phyloP scores from a whole-genome alignment of 352 stramenopile genomes.

The Elongisporangium undulatum region DNA sequence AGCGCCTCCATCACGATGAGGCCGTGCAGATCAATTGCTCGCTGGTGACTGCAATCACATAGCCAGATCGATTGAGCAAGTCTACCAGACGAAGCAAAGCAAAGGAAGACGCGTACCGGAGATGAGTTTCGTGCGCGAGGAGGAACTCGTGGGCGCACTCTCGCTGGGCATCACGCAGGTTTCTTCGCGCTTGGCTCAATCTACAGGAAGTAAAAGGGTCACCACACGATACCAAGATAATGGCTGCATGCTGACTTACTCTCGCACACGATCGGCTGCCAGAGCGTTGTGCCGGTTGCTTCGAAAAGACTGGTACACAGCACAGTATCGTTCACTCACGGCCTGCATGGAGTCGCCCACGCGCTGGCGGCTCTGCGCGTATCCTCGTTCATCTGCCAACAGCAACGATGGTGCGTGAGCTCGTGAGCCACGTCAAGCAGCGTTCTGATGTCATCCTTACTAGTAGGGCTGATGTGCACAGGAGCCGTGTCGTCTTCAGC shows the following conservation, averaged over 20 bases:
- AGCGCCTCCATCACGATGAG: slow-evolving; percentile 67
- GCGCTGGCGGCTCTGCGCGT: slow-evolving; percentile 27
- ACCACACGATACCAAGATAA: slow-evolving; percentile 2
- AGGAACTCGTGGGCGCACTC: slow-evolving; percentile 64
- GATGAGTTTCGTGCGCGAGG: slow-evolving; percentile 34
- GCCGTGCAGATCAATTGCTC: slow-evolving; percentile 58
- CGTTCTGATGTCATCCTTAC: neutral
- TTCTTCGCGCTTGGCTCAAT: slow-evolving; percentile 37
- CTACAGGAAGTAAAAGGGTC: slow-evolving; percentile 12
- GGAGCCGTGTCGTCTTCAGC: slow-evolving; percentile 18
- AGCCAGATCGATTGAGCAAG: slow-evolving; percentile 1
- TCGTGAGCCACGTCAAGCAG: neutral
- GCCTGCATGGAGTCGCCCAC: slow-evolving; percentile 47
- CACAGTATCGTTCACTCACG: slow-evolving; percentile 58
- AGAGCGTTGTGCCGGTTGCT: slow-evolving; percentile 39
- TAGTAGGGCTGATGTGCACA: neutral
- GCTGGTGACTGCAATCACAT: slow-evolving; percentile 23
- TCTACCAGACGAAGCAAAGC: slow-evolving; percentile 6
- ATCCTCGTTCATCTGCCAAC: neutral
- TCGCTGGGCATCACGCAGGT: slow-evolving; percentile 57
- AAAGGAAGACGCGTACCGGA: slow-evolving; percentile 26
- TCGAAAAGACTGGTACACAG: slow-evolving; percentile 53
- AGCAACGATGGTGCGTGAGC: neutral
- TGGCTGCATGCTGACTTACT: slow-evolving; percentile 25
- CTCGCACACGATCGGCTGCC: slow-evolving; percentile 43